Percentiles rank a stretch among this genome's conserved stretches.
These are phyloP conservation scores for Eucalyptus brandiana DNA, from an alignment of 345 rosid species.

Conservation along the genomic window DNA sequence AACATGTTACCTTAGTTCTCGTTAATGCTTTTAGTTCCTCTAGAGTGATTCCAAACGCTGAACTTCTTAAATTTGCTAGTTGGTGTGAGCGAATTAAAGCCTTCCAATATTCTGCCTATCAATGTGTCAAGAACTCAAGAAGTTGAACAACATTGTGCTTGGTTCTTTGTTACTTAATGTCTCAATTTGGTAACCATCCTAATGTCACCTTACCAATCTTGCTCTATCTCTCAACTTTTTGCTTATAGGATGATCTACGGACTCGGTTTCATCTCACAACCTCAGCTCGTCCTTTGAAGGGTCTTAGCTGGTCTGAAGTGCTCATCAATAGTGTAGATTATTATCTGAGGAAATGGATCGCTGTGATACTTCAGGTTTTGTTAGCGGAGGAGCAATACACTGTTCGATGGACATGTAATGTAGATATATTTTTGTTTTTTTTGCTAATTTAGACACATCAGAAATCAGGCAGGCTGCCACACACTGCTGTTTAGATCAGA, in stretches of 20 bases:
- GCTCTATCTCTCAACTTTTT: neutral
- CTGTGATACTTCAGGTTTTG: conserved; percentile 90
- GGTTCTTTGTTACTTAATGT: neutral
- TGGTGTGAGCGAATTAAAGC: neutral
- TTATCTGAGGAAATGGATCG: conserved; percentile 25
- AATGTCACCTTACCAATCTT: neutral
- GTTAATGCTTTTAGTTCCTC: neutral
- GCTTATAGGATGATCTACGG: neutral
- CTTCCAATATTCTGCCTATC: neutral
- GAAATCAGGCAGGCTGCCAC: conserved; percentile 47
- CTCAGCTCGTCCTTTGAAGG: neutral
- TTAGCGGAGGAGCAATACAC: conserved; percentile 72
- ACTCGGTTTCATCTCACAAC: neutral
- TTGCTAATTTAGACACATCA: conserved; percentile 19
- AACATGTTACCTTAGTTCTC: neutral
- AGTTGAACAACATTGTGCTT: neutral
- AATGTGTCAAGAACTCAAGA: neutral
- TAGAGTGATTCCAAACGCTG: neutral
- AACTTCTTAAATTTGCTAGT: neutral
- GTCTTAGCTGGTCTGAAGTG: neutral
- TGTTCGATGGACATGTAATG: conserved; percentile 17
- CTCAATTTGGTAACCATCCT: neutral
- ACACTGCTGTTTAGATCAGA: conserved; percentile 18
- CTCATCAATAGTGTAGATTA: neutral
- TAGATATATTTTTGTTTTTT: conserved; percentile 29